Evolutionary conservation across 2,329 filamentous ascomycete genomes (phyloP).

Genomic region (Parascedosporium putredinis): DNA sequence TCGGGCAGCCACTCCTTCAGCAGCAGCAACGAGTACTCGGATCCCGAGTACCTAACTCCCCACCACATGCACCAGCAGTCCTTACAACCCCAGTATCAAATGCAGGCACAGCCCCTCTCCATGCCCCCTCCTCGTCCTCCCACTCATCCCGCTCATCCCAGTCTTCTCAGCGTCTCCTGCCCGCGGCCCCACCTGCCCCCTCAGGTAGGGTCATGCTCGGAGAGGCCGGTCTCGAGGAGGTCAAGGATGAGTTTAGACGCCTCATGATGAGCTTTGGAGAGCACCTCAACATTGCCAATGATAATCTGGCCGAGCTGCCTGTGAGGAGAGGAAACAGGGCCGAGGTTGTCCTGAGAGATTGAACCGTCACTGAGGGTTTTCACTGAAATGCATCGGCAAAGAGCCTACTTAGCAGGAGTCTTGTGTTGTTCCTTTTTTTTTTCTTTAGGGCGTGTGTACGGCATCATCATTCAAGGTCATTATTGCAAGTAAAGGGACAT

Average conservation of each 20-base stretch:
- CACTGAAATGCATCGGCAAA: too few relatives aligned
- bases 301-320: constrained; percentile 31
- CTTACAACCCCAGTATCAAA: neutral
- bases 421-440: neutral
- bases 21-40: constrained; percentile 13
- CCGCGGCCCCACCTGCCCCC: constrained; percentile 33
- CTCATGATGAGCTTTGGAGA: constrained; percentile 39
- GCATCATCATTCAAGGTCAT: too few relatives aligned
- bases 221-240: constrained; percentile 37
- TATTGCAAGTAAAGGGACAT: too few relatives aligned
- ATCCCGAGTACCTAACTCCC: constrained; percentile 13
- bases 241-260: constrained; percentile 38
- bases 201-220: constrained; percentile 44
- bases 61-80: constrained; percentile 13
- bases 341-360: neutral
- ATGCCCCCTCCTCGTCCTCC: neutral
- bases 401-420: too few relatives aligned
- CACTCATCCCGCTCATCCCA: constrained; percentile 4
- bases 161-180: constrained; percentile 19
- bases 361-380: neutral
- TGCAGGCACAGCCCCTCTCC: neutral
- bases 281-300: constrained; percentile 35
- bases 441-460: too few relatives aligned
- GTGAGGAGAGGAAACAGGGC: constrained; percentile 16
- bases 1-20: constrained; percentile 11